A percentile compares a stretch with the other conserved stretches of the same genome.
Conservation (phyloP, 2,329 filamentous ascomycete species). For the Alternaria atra region DNA sequence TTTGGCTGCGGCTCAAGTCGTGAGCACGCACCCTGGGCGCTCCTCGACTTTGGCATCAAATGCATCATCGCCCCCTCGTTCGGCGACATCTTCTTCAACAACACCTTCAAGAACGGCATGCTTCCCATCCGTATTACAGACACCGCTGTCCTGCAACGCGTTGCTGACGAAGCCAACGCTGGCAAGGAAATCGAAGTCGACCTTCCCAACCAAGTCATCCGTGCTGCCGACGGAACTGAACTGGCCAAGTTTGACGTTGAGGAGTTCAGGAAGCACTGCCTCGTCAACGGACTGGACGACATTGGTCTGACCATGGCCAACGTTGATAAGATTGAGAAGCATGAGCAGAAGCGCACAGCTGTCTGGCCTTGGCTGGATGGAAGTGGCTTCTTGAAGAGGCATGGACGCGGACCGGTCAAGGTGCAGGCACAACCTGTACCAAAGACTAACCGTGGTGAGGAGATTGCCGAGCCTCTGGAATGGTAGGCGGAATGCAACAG, state of each 20-base stretch:
- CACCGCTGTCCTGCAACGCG: conserved; percentile 69
- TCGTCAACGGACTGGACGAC: conserved; percentile 92
- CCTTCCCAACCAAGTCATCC: conserved; percentile 83
- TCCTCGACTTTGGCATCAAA: conserved; percentile 95
- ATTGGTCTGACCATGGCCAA: conserved; percentile 94
- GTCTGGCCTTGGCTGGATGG: conserved; percentile 94
- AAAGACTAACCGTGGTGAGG: conserved; percentile 87
- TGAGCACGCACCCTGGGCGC: conserved; percentile 96
- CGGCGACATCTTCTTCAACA: conserved; percentile 98
- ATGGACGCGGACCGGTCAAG: conserved; percentile 66
- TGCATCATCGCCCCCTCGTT: conserved; percentile 89
- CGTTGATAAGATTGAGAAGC: conserved; percentile 85
- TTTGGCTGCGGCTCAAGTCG: conserved; percentile 94
- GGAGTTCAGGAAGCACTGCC: conserved; percentile 91
- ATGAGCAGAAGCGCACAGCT: conserved; percentile 78
- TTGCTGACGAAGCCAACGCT: conserved; percentile 79
- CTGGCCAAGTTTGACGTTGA: conserved; percentile 87
- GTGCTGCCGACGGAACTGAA: conserved; percentile 75
- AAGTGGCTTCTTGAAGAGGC: conserved; percentile 75
- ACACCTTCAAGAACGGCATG: conserved; percentile 99
- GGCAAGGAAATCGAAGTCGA: conserved; percentile 90
- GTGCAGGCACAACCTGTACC: conserved; percentile 75
- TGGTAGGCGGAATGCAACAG: conserved; percentile 66
- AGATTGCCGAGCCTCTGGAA: conserved; percentile 84
- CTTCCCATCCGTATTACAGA: conserved; percentile 81